Conservation (phyloP, 352 stramenopile species). For the Globisporangium viniferum region DNA sequence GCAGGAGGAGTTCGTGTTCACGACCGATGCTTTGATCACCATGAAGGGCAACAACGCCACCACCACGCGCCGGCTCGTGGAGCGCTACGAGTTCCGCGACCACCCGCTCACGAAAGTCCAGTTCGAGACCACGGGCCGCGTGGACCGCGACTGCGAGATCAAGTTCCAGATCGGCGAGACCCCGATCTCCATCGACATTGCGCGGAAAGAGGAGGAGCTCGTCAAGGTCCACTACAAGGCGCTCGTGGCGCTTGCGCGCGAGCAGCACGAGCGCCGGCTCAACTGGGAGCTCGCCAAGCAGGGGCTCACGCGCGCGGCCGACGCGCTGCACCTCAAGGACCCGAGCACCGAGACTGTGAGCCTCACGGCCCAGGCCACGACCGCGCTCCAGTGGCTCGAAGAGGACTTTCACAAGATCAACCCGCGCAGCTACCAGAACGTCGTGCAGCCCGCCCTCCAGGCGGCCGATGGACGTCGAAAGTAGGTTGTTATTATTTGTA, state of each 20-base stretch:
- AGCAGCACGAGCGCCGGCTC: conserved; percentile 32
- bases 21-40: conserved; percentile 53
- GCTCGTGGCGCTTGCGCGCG: conserved; percentile 36
- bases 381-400: conserved; percentile 29
- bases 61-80: conserved; percentile 48
- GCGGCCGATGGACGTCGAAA: not conserved
- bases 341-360: conserved; percentile 15
- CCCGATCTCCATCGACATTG: conserved; percentile 50
- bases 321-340: conserved; percentile 32
- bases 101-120: conserved; percentile 26
- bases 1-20: conserved; percentile 67
- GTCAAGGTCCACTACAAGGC: conserved; percentile 54
- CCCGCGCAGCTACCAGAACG: conserved; percentile 31
- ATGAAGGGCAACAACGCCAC: conserved; percentile 35
- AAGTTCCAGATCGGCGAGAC: conserved; percentile 48
- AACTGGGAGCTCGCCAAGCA: conserved; percentile 35
- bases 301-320: conserved; percentile 25
- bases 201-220: conserved; percentile 38
- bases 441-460: conserved; percentile 16
- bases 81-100: conserved; percentile 41
- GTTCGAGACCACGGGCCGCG: conserved; percentile 52
- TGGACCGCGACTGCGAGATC: conserved; percentile 65
- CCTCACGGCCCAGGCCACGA: conserved; percentile 24
- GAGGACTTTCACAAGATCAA: conserved; percentile 29
- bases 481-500: not conserved